Percentiles rank a stretch among this genome's conserved stretches.
Conservation (phyloP, 495 filamentous ascomycete genomes). For the Penicillium crystallinum region DNA sequence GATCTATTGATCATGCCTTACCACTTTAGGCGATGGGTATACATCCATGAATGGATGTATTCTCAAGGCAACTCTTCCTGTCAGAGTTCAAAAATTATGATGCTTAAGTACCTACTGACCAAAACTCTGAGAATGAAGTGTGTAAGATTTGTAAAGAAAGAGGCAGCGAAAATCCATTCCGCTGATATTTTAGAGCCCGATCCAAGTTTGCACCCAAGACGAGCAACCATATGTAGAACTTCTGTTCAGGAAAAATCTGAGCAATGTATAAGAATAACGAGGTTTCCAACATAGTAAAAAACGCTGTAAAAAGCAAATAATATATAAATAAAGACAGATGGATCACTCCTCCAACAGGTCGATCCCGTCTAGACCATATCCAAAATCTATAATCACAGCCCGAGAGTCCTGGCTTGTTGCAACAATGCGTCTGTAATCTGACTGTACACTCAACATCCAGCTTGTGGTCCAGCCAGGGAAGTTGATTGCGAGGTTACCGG, state of each 20-base stretch:
- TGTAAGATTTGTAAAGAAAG: no score
- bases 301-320: conserved; percentile 9
- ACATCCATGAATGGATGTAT: no score
- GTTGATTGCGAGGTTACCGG: conserved; percentile 64
- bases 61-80: no score
- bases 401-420: conserved; percentile 90
- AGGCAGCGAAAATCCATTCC: conserved; percentile 7
- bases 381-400: conserved; percentile 81
- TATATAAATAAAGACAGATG: conserved; percentile 7
- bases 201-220: conserved; percentile 2
- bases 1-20: neutral
- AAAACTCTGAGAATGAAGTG: no score
- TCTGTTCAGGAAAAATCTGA: conserved; percentile 9
- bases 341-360: conserved; percentile 43
- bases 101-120: no score
- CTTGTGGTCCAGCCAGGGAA: conserved; percentile 88
- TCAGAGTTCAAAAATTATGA: no score
- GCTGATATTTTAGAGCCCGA: neutral
- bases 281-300: conserved; percentile 12
- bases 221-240: conserved; percentile 1
- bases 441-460: conserved; percentile 94
- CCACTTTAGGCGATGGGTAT: neutral
- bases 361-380: conserved; percentile 45
- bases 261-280: conserved; percentile 10
- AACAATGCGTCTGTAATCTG: conserved; percentile 88